phyloP scores from a whole-genome alignment of 139 green algal genomes.

The Micractinium conductrix region DNA sequence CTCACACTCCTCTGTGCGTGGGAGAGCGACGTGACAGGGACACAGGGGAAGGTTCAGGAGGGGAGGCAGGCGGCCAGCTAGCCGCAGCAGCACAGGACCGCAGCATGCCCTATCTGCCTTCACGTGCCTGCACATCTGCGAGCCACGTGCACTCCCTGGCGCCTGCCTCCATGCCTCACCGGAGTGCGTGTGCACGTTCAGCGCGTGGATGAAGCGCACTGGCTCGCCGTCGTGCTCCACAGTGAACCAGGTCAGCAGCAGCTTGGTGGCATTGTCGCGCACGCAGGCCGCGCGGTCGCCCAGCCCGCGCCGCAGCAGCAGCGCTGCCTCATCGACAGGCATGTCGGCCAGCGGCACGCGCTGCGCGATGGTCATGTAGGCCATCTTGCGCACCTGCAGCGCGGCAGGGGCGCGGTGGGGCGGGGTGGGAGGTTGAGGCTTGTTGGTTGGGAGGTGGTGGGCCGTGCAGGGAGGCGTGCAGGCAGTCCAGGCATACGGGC shows the following conservation, averaged over 20 bases:
- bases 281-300: constrained; percentile 51
- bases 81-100: neutral
- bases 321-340: constrained; percentile 27
- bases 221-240: constrained; percentile 45
- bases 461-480: too few relatives aligned
- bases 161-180: neutral
- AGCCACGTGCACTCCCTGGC: neutral
- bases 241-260: constrained; percentile 64
- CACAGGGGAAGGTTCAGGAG: neutral
- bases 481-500: neutral
- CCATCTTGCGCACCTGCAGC: constrained; percentile 48
- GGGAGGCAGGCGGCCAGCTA: neutral
- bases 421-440: too few relatives aligned
- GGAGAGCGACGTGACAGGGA: neutral
- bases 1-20: constrained; percentile 50
- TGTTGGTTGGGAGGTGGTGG: too few relatives aligned
- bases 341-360: constrained; percentile 49
- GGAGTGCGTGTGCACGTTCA: constrained; percentile 48
- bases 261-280: constrained; percentile 5
- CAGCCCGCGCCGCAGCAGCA: constrained; percentile 59
- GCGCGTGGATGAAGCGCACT: constrained; percentile 48
- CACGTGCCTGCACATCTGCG: neutral
- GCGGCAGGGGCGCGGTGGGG: neutral
- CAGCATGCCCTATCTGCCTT: neutral
- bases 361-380: constrained; percentile 57